Evolutionary conservation across 78 protist genomes (phyloP), one percentile per base, ranked within the genome.

Genomic region (Tieghemostelium lacteum): DNA sequence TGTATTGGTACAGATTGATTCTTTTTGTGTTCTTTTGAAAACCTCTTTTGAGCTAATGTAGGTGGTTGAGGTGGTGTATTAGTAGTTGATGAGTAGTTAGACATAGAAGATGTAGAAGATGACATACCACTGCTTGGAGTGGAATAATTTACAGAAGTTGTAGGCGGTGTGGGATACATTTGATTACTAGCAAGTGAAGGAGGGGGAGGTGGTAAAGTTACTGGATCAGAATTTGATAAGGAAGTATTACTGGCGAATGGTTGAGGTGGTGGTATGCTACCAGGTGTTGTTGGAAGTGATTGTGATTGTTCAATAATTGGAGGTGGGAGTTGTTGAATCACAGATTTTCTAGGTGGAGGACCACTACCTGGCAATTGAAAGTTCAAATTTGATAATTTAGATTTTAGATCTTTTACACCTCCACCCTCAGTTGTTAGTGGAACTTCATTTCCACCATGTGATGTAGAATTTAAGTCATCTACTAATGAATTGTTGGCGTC

Each of bases 1-100:
- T 34, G 19, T 24, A 52, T 64, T 2, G 67, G 70, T 57, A 73
- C 3, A 8, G 83, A 73, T 73, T 73, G 83, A 73, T 73, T 73
- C 36, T 73, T 73, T 37, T 73, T 73, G 37, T 57, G 65, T 39
- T 73, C 67, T 39, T 37, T 73, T 20, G n/a, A 20, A 42, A 54
- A 66, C 20, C 73, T 55, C n/a, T 36, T 17, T 7, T 34, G 45
- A 71, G 26, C 26, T 31, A 60, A 60, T 17, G 8, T 71, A 33
- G 20, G 28, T 50, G 57, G 57, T n/a, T n/a, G n/a, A 2, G 34
- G 31, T 36, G 24, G 45, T 24, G 37, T 29, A 45, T 28, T 31
- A 31, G 33, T 12, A 1, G 69, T 12, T 62, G 69, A 0, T 62
- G 40, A 31, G 1, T 0, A 0, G 10, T n/a, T 57, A n/a, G 14